A percentile compares a stretch with the other conserved stretches of the same genome.
Evolutionary conservation across 371 early-diverging fungal genomes (phyloP).

Genomic region (Mortierella sp.): DNA sequence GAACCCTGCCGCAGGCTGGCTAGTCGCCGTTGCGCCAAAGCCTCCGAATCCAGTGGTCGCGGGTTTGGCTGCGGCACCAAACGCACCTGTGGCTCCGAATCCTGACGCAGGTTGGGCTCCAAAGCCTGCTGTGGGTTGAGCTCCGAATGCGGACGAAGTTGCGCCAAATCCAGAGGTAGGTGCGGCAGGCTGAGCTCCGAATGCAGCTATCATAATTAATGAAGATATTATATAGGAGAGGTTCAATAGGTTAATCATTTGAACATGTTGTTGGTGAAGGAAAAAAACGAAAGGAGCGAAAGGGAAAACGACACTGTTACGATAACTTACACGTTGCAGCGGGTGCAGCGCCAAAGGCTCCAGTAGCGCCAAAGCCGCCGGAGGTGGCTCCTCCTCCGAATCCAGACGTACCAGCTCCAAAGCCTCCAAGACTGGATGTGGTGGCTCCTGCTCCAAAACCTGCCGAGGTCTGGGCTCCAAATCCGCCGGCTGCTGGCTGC

Average conservation of each 20-base stretch:
- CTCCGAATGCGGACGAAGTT: constrained; percentile 52
- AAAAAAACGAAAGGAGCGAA: neutral
- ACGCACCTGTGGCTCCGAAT: constrained; percentile 60
- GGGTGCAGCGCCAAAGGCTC: constrained; percentile 46
- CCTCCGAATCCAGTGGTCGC: constrained; percentile 63
- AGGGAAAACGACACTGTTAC: neutral
- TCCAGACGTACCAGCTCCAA: constrained; percentile 44
- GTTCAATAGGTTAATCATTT: neutral
- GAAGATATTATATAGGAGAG: constrained; percentile 27
- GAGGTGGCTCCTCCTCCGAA: constrained; percentile 50
- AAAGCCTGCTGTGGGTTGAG: constrained; percentile 54
- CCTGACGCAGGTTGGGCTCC: constrained; percentile 56
- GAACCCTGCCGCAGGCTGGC: constrained; percentile 64
- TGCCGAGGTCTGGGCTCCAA: constrained; percentile 50
- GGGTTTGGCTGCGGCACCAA: constrained; percentile 60
- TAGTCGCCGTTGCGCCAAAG: constrained; percentile 61
- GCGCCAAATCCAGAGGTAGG: constrained; percentile 38
- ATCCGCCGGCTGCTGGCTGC: constrained; percentile 51
- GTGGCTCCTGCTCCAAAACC: constrained; percentile 64
- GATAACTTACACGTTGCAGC: constrained; percentile 53
- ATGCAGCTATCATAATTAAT: constrained; percentile 33
- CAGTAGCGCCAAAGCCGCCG: constrained; percentile 50
- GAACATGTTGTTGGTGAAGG: too few relatives aligned
- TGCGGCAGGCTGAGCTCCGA: constrained; percentile 40
- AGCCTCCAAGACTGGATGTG: constrained; percentile 51